Percentiles rank a stretch among this genome's conserved stretches.
Evolutionary conservation across 2,329 filamentous ascomycete species (phyloP).

Genomic region (Xylariomycetidae sp.): DNA sequence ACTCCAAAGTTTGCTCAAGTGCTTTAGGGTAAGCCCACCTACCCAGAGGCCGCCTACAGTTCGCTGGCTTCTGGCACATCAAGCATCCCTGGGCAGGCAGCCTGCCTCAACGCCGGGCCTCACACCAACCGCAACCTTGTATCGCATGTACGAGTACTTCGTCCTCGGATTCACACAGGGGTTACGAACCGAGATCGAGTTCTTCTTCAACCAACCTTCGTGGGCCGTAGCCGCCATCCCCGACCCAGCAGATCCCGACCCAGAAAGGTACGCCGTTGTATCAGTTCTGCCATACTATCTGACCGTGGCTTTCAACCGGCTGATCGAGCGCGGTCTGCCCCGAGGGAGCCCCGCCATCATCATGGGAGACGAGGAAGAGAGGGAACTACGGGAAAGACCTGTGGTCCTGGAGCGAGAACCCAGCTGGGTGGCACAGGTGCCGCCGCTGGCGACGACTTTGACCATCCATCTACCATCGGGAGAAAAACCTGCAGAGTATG

Average conservation of each 20-base stretch:
- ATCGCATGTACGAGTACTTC: conserved; percentile 9
- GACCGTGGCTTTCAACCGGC: conserved; percentile 9
- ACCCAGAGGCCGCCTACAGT: no score
- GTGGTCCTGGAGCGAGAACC: conserved; percentile 7
- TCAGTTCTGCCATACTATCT: conserved; percentile 9
- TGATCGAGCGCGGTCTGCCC: conserved; percentile 9
- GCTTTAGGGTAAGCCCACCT: no score
- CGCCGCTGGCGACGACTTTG: conserved; percentile 4
- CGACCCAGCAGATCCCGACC: conserved; percentile 9
- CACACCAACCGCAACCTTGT: conserved; percentile 1
- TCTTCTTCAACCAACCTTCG: conserved; percentile 11
- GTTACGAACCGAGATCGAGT: conserved; percentile 10
- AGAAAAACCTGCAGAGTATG: conserved; percentile 2
- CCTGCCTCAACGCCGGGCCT: background rate
- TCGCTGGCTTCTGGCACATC: no score
- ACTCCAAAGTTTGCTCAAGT: no score
- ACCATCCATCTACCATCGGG: conserved; percentile 1
- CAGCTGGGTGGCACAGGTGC: conserved; percentile 4
- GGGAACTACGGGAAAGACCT: conserved; percentile 3
- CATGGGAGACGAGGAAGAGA: conserved; percentile 2
- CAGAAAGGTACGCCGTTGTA: conserved; percentile 9
- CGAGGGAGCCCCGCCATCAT: conserved; percentile 9
- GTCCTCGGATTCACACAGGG: conserved; percentile 6
- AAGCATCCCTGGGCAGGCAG: no score
- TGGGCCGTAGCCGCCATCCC: conserved; percentile 8